These are phyloP conservation scores for Boechera stricta DNA, from an alignment of 345 rosid genomes.

Conservation along the genomic window DNA sequence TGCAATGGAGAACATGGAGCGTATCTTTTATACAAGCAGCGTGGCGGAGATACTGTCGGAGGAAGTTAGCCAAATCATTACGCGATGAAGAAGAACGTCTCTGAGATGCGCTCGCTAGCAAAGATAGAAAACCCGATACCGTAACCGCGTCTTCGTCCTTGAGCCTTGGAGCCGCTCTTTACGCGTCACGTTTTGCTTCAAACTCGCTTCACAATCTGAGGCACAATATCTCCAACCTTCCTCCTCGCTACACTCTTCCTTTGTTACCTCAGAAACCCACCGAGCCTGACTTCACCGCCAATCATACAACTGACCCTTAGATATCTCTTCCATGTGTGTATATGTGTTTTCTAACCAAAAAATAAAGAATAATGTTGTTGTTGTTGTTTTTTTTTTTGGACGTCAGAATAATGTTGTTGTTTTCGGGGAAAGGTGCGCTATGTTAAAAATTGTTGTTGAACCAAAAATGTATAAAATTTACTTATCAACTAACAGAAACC, in stretches of 20 bases:
- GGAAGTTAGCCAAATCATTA: constrained; percentile 40
- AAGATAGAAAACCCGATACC: constrained; percentile 29
- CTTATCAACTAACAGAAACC: too few relatives aligned
- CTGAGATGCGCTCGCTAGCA: constrained; percentile 44
- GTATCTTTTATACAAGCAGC: constrained; percentile 49
- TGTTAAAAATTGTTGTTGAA: too few relatives aligned
- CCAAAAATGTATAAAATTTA: neutral
- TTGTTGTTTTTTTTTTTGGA: too few relatives aligned
- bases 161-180: constrained; percentile 53
- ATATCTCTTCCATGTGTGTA: neutral
- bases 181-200: constrained; percentile 58
- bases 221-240: constrained; percentile 36
- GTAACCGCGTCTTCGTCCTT: constrained; percentile 37
- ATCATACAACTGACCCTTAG: constrained; percentile 27
- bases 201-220: constrained; percentile 48
- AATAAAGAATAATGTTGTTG: too few relatives aligned
- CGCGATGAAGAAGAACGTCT: constrained; percentile 47
- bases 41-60: constrained; percentile 45
- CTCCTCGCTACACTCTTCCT: constrained; percentile 46
- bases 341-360: too few relatives aligned
- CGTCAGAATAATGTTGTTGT: too few relatives aligned
- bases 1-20: constrained; percentile 48
- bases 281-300: constrained; percentile 49
- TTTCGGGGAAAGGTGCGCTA: too few relatives aligned
- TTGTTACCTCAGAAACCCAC: constrained; percentile 53